These are phyloP conservation scores for Rhamnella rubrinervis DNA, from an alignment of 331 rosid species.

Conservation along the genomic window DNA sequence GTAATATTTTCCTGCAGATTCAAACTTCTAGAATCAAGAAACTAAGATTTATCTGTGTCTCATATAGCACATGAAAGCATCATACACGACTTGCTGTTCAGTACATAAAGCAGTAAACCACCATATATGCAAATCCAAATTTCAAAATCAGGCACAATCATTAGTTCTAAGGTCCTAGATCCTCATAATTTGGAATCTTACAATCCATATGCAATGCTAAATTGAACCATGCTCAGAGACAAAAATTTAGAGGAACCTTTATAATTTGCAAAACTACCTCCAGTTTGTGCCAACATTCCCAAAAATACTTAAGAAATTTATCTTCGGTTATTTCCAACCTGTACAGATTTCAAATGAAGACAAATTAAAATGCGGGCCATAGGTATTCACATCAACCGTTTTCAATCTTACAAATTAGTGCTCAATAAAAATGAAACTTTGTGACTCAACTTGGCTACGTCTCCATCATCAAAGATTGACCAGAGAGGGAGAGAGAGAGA, in stretches of 20 bases:
- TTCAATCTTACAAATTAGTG: slow-evolving; percentile 9
- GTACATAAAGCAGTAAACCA: background rate
- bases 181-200: background rate
- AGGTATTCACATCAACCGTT: slow-evolving; percentile 4
- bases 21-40: background rate
- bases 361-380: slow-evolving; percentile 2
- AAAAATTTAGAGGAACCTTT: background rate
- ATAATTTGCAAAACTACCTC: slow-evolving; percentile 38
- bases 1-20: slow-evolving; percentile 57
- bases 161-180: background rate
- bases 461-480: no score
- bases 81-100: background rate
- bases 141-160: background rate
- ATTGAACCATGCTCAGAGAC: background rate
- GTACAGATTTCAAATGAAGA: slow-evolving; percentile 26
- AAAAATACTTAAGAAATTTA: slow-evolving; percentile 55
- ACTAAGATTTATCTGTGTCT: no score
- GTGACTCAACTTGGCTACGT: no score
- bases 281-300: slow-evolving; percentile 59
- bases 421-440: slow-evolving; percentile 6
- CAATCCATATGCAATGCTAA: no score
- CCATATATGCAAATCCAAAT: background rate
- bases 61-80: background rate
- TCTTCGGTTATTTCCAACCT: slow-evolving; percentile 68
- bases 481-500: slow-evolving; percentile 5